Conservation (phyloP, 2,329 filamentous ascomycete genomes). For the Diaporthe sp. region DNA sequence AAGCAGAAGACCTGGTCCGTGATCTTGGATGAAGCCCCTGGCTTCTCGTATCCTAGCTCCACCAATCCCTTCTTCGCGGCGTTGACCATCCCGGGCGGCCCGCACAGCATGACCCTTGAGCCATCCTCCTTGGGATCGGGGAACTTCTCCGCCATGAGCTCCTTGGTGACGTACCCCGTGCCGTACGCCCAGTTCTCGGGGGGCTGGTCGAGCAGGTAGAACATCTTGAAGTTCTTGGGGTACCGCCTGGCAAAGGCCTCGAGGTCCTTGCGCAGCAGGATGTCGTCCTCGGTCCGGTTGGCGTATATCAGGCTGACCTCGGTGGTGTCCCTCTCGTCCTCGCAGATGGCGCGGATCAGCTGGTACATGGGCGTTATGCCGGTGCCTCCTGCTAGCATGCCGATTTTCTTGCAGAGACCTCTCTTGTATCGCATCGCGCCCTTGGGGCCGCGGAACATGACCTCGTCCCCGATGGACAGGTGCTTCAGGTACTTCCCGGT, state of each 20-base stretch:
- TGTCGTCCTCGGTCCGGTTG: constrained; percentile 70
- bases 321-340: constrained; percentile 69
- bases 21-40: constrained; percentile 63
- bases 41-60: constrained; percentile 63
- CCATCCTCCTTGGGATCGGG: constrained; percentile 56
- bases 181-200: constrained; percentile 61
- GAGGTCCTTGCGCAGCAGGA: constrained; percentile 68
- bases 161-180: constrained; percentile 63
- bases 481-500: constrained; percentile 62
- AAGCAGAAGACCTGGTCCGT: constrained; percentile 69
- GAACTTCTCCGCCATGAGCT: constrained; percentile 62
- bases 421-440: constrained; percentile 66
- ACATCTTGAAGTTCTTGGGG: constrained; percentile 66
- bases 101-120: constrained; percentile 69
- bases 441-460: constrained; percentile 67
- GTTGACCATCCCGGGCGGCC: constrained; percentile 71
- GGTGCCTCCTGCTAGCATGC: constrained; percentile 67
- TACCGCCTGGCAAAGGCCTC: constrained; percentile 64
- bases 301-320: constrained; percentile 70
- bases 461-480: constrained; percentile 61
- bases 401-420: constrained; percentile 58
- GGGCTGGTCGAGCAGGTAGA: constrained; percentile 66
- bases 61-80: constrained; percentile 65
- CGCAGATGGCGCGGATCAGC: constrained; percentile 73
- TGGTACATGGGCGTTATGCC: constrained; percentile 72